phyloP scores from a whole-genome alignment of 2,329 filamentous ascomycete genomes.

The Fusarium sp. region DNA sequence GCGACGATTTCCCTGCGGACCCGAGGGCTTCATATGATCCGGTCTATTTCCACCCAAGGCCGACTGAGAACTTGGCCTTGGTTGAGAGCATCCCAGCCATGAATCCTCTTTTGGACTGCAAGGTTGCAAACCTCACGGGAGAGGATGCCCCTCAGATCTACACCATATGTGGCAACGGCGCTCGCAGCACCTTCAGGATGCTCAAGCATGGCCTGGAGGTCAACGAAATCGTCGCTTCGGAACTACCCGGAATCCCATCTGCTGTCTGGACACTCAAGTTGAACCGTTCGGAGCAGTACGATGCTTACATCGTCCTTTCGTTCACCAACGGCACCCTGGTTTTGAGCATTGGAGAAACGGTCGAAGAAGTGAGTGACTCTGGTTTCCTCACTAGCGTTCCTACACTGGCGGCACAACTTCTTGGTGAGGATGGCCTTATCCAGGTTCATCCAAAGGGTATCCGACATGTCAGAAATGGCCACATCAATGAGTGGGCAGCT shows the following conservation, averaged over 20 bases:
- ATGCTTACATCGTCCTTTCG: constrained; percentile 95
- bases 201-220: constrained; percentile 94
- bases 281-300: constrained; percentile 82
- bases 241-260: constrained; percentile 87
- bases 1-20: constrained; percentile 84
- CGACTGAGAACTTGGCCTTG: constrained; percentile 83
- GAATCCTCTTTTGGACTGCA: constrained; percentile 92
- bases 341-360: constrained; percentile 94
- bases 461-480: constrained; percentile 82
- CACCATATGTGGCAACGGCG: constrained; percentile 87
- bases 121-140: constrained; percentile 88
- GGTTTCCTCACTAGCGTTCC: constrained; percentile 90
- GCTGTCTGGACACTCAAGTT: constrained; percentile 97
- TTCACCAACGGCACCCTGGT: constrained; percentile 92
- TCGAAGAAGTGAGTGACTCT: constrained; percentile 94
- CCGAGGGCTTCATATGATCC: constrained; percentile 78
- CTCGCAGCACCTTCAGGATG: constrained; percentile 89
- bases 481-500: constrained; percentile 92
- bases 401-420: constrained; percentile 91
- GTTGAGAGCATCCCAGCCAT: constrained; percentile 89
- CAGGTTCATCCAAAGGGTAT: constrained; percentile 98
- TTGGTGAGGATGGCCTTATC: constrained; percentile 91
- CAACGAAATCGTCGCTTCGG: constrained; percentile 94
- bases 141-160: constrained; percentile 98
- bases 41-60: constrained; percentile 86